Evolutionary conservation across 1,139 yeast genomes (phyloP).

Genomic region (Geotrichum bryndzae): DNA sequence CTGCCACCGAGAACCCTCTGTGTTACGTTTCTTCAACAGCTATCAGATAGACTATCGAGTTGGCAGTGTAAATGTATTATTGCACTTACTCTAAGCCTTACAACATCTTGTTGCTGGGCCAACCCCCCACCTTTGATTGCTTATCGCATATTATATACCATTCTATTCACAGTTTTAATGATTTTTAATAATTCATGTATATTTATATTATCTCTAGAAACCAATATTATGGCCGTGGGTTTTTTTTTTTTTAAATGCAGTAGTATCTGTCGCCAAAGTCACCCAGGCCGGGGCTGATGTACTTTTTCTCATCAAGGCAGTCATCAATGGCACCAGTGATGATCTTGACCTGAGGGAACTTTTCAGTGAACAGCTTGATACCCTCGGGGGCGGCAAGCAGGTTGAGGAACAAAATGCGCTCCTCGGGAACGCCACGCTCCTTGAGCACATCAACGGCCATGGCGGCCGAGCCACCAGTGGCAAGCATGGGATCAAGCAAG

Average conservation of each 20-base stretch:
- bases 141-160: too few relatives aligned
- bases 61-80: too few relatives aligned
- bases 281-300: conserved; percentile 90
- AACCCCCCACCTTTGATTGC: too few relatives aligned
- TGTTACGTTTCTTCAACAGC: too few relatives aligned
- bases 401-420: conserved; percentile 81
- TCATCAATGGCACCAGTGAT: conserved; percentile 92
- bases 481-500: conserved; percentile 91
- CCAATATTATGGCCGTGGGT: too few relatives aligned
- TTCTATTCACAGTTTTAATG: too few relatives aligned
- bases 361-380: conserved; percentile 64
- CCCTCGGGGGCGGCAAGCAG: conserved; percentile 95
- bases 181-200: too few relatives aligned
- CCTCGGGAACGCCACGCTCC: conserved; percentile 78
- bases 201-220: too few relatives aligned
- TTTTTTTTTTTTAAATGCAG: conserved; percentile 50
- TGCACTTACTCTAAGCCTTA: too few relatives aligned
- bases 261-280: conserved; percentile 97
- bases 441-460: conserved; percentile 92
- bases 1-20: too few relatives aligned
- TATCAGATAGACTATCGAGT: too few relatives aligned
- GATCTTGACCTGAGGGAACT: conserved; percentile 77
- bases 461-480: conserved; percentile 97
- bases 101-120: too few relatives aligned
- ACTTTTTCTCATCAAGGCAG: conserved; percentile 74